Evolutionary conservation across 352 stramenopile genomes (phyloP), one percentile per base, ranked within the genome.

Genomic region (Pythium aquatile): DNA sequence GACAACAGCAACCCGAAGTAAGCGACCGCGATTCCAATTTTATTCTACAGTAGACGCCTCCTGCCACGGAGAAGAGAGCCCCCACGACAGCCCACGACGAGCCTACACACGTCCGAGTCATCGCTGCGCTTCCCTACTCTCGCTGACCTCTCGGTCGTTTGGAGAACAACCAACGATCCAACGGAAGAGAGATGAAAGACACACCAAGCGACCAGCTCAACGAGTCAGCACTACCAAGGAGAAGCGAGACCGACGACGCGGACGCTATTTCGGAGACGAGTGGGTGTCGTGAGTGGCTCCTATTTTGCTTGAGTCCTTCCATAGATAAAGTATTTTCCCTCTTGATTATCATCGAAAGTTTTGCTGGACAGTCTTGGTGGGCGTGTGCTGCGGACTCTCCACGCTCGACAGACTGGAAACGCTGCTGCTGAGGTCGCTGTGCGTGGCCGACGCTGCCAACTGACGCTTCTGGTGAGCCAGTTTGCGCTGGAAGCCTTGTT

Each of bases 401-500:
- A 54, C 47, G 10, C 24, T 61, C 9, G 56, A 53, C 1, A 51
- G 24, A 1, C 48, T 54, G 10, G 63, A 69, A 29, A 48, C 51
- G 40, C 48, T 61, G 32, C 49, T 65, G 33, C 56, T 61, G 17
- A 69, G 53, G 26, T 71, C 58, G 35, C 52, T 63, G 52, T 37
- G 29, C 20, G 46, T 64, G 20, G 58, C 3, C 17, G 56, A 58
- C 11, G 35, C 10, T 2, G 44, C 42, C n/a, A 58, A 16, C 11
- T 35, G 6, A 5, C 11, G 42, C 29, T 61, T 59, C 33, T 66
- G 49, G 28, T 60, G 32, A 1, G 24, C 20, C 2, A 58, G 62
- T 35, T 47, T 61, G 5, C 35, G 52, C 40, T 69, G 61, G 26
- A 74, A 69, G 14, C 39, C 46, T 8, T 54, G 61, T 33, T 74